phyloP scores from a whole-genome alignment of 106 monocot species.

The Allium cepa region DNA sequence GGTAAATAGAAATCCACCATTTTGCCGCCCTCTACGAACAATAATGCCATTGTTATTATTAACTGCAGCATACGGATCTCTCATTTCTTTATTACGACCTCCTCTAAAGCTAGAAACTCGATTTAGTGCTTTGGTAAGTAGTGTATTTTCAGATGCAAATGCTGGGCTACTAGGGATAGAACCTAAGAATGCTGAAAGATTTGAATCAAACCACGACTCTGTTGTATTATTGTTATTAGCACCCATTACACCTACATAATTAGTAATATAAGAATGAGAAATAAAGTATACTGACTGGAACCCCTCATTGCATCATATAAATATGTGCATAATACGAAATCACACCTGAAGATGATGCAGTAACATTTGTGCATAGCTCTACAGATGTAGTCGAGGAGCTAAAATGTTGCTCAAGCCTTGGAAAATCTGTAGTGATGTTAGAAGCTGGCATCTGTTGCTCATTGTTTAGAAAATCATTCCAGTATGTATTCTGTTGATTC shows the following conservation, averaged over 20 bases:
- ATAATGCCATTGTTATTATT: neutral
- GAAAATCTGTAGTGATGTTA: conserved; percentile 28
- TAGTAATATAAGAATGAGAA: conserved; percentile 16
- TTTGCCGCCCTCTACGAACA: neutral
- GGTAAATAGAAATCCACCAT: conserved; percentile 57
- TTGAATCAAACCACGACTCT: conserved; percentile 45
- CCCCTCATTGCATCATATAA: neutral
- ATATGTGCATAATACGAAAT: neutral
- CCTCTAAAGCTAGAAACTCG: conserved; percentile 76
- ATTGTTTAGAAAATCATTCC: conserved; percentile 15
- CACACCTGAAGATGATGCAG: conserved; percentile 37
- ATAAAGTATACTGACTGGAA: neutral
- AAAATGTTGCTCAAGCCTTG: conserved; percentile 23
- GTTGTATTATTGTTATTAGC: conserved; percentile 9
- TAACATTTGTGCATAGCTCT: conserved; percentile 9
- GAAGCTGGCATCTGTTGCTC: conserved; percentile 15
- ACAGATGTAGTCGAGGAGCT: conserved; percentile 3
- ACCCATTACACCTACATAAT: conserved; percentile 23
- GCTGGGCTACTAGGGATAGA: conserved; percentile 85
- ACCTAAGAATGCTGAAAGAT: conserved; percentile 42
- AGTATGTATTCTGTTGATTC: neutral
- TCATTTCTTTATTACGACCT: conserved; percentile 8
- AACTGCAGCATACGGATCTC: neutral
- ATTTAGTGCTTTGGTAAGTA: conserved; percentile 48
- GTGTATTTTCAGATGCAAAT: conserved; percentile 53